A percentile compares a stretch with the other conserved stretches of the same genome.
These are phyloP conservation scores for Blastocystis sp. DNA, from an alignment of 352 stramenopile species.

Conservation along the genomic window DNA sequence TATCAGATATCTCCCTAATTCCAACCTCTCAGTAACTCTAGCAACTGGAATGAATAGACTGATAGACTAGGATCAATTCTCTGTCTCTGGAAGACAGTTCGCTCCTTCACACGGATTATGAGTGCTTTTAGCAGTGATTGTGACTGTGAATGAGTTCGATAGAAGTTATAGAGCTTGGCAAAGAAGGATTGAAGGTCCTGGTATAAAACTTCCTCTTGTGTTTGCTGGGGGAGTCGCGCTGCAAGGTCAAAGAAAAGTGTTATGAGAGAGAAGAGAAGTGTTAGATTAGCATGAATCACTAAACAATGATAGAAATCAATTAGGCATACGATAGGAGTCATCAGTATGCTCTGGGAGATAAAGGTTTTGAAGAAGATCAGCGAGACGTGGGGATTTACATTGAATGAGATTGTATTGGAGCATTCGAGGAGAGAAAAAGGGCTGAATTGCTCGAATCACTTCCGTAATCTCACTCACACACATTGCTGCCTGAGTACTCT, in stretches of 20 bases:
- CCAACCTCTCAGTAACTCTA: slow-evolving; percentile 16
- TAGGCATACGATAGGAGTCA: neutral
- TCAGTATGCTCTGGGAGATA: slow-evolving; percentile 2
- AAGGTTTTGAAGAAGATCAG: slow-evolving; percentile 27
- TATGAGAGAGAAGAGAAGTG: slow-evolving; percentile 1
- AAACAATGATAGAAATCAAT: neutral
- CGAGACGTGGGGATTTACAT: neutral
- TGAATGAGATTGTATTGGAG: slow-evolving; percentile 35
- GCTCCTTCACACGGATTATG: neutral
- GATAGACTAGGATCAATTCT: slow-evolving; percentile 2
- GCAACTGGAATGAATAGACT: slow-evolving; percentile 44
- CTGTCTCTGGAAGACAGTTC: slow-evolving; percentile 23
- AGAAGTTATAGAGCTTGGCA: slow-evolving; percentile 17
- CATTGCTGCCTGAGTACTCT: slow-evolving; percentile 42
- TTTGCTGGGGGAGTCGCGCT: neutral
- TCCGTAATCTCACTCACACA: slow-evolving; percentile 34
- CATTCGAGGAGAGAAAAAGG: slow-evolving; percentile 8
- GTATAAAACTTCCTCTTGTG: neutral
- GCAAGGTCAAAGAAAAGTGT: slow-evolving; percentile 42
- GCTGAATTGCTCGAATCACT: neutral
- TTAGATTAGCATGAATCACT: slow-evolving; percentile 41
- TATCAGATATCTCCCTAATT: neutral
- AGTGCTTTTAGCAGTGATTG: neutral
- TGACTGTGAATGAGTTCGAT: neutral
- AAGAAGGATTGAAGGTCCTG: slow-evolving; percentile 21